These are phyloP conservation scores for Naegleria gruberi DNA, from an alignment of 208 protist species.

Conservation along the genomic window DNA sequence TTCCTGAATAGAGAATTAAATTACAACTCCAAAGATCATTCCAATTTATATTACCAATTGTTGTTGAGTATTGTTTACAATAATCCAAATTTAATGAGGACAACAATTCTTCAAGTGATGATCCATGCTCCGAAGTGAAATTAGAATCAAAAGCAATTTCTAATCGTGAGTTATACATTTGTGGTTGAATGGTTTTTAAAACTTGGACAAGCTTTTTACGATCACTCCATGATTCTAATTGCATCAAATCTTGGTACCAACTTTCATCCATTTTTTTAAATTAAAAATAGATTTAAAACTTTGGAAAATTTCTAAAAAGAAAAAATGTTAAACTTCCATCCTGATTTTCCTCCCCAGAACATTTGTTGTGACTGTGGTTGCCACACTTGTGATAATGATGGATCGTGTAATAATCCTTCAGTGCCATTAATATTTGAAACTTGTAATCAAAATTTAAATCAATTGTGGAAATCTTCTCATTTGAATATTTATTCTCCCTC, in stretches of 20 bases:
- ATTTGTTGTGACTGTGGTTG: neutral
- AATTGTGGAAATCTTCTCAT: neutral
- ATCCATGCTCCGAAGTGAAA: neutral
- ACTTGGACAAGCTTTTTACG: neutral
- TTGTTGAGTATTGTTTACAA: neutral
- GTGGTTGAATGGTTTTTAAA: neutral
- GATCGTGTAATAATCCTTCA: neutral
- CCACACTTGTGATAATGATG: neutral
- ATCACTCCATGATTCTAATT: neutral
- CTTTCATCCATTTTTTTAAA: no score
- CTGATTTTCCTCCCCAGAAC: no score
- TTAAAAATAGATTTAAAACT: no score
- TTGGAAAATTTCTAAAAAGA: no score
- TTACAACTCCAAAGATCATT: neutral
- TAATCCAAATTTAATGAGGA: neutral
- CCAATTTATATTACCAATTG: neutral
- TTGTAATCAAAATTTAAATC: neutral
- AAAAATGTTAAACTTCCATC: neutral
- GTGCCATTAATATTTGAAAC: neutral
- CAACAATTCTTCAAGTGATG: neutral
- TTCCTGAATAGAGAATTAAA: neutral
- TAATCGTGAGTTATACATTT: neutral
- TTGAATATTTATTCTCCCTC: neutral
- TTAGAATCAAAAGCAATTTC: neutral
- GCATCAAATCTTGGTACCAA: neutral